Conservation (phyloP, 768 basidiomycete species). For the Rubroboletus pulcherrimus region DNA sequence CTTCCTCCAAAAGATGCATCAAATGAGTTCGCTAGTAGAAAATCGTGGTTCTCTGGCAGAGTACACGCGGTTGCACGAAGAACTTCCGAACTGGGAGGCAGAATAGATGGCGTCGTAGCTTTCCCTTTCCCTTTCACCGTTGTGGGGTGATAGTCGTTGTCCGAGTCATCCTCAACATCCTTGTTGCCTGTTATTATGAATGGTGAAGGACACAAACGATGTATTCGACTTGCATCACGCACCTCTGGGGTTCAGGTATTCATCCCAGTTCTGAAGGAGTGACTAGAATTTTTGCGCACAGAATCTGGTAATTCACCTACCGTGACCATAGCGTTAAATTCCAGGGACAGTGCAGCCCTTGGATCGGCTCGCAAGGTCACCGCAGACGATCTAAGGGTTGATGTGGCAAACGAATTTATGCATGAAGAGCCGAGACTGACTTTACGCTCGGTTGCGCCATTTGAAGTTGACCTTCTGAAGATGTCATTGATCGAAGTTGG, state of each 20-base stretch:
- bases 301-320: conserved; percentile 36
- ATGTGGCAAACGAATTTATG: neutral
- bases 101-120: conserved; percentile 20
- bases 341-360: conserved; percentile 43
- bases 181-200: conserved; percentile 5
- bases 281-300: neutral
- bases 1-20: conserved; percentile 53
- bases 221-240: conserved; percentile 8
- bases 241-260: conserved; percentile 51
- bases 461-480: conserved; percentile 54
- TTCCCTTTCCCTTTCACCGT: conserved; percentile 26
- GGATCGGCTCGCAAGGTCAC: conserved; percentile 54
- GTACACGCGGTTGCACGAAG: conserved; percentile 55
- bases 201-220: neutral
- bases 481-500: conserved; percentile 49
- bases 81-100: conserved; percentile 37
- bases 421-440: conserved; percentile 36
- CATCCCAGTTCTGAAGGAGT: conserved; percentile 54
- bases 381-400: conserved; percentile 40
- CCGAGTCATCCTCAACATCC: conserved; percentile 33
- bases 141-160: conserved; percentile 51
- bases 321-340: conserved; percentile 63
- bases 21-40: conserved; percentile 63
- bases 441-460: conserved; percentile 65
- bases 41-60: conserved; percentile 67